Base-by-base conservation (phyloP, 805 yeast species). In the Naumovozyma castellii region DNA sequence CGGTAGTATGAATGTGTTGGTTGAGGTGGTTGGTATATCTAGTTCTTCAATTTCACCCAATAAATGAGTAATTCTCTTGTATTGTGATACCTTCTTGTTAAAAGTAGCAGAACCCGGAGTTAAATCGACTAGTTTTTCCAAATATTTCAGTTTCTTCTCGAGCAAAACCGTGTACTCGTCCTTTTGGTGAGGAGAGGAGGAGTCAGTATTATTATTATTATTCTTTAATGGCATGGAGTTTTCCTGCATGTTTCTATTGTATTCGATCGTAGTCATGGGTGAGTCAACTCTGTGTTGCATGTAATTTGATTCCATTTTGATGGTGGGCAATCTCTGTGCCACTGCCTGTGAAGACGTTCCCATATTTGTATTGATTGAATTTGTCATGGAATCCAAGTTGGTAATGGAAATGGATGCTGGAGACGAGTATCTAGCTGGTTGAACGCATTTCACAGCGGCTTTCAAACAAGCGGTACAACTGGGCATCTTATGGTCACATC, bases 391-490 rank as follows among this genome's bases (percentile, higher is more conserved):
- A n/a, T n/a, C n/a, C n/a, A n/a, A n/a, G n/a, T n/a, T n/a, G n/a
- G n/a, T n/a, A 30, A 30, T n/a, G n/a, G 14, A 8, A 5, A 22
- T 22, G 27, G 27, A 10, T 22, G 27, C 27, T 10, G 10, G 27
- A 22, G 27, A 10, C 9, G 27, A 10, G 45, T 78, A 78, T 38
- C 76, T 68, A 4, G 73, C 77, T 0, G 86, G 86, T 53, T 78
- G 80, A 5, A 77, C 65, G 54, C 85, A 78, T 43, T 69, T 62
- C 5, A 71, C 76, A 25, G 75, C 77, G 1, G 84, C 79, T 50
- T 76, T 76, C 39, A 78, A 60, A 59, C 85, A 79, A 32, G 78
- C 76, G 3, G 83, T 74, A 50, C 85, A 78, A 36, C 75, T 66
- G 5, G 84, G 84, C 10, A 71, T 56, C 36, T 79, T 65, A 41